Conservation (phyloP, 768 basidiomycete species). For the Podaxis carcinomalis region DNA sequence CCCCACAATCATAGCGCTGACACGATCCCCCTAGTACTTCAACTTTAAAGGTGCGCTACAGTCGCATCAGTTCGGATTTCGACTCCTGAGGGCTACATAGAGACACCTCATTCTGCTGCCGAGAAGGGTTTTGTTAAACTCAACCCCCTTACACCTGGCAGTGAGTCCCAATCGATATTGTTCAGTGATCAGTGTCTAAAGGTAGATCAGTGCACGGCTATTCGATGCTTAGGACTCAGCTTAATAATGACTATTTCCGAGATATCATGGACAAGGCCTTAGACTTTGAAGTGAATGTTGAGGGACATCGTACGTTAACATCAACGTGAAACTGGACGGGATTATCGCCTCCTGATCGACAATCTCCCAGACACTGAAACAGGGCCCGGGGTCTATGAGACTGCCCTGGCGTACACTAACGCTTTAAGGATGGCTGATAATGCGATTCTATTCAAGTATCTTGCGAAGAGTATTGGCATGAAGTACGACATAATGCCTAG, state of each 20-base stretch:
- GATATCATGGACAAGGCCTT: conserved; percentile 76
- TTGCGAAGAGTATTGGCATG: conserved; percentile 91
- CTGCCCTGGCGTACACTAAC: conserved; percentile 80
- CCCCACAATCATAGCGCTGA: neutral
- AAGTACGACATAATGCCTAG: conserved; percentile 85
- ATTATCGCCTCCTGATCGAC: neutral
- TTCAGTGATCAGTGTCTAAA: neutral
- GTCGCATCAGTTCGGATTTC: neutral
- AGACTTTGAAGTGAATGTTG: conserved; percentile 75
- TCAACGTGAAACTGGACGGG: neutral
- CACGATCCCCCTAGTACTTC: conserved; percentile 56
- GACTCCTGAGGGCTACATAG: conserved; percentile 31
- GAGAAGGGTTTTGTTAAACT: conserved; percentile 77
- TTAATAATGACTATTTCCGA: conserved; percentile 87
- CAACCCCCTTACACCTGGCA: conserved; percentile 85
- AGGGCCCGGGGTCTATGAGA: conserved; percentile 84
- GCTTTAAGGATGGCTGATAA: conserved; percentile 86
- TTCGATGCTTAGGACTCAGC: conserved; percentile 84
- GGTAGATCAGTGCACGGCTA: conserved; percentile 85
- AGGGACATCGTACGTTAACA: conserved; percentile 70
- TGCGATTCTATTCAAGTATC: conserved; percentile 87
- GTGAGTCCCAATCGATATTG: conserved; percentile 41
- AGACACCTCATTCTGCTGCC: conserved; percentile 72
- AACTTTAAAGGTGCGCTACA: conserved; percentile 72
- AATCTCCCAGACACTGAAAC: conserved; percentile 76